Evolutionary conservation across 148 eudicot genomes (phyloP), one percentile per base, ranked within the genome.

Genomic region (Amaranthus palmeri): DNA sequence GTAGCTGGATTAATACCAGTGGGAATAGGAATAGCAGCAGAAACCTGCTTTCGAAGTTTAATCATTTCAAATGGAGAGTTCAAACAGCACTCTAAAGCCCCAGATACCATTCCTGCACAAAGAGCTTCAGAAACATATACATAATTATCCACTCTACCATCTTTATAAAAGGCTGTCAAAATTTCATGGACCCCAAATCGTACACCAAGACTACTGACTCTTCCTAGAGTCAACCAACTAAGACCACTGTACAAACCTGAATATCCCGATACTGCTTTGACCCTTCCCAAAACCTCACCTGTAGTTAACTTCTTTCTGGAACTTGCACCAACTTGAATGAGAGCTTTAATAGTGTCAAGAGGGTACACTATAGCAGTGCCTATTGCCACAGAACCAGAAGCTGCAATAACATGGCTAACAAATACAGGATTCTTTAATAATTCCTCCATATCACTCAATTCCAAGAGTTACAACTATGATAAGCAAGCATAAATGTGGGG

Each of bases 61-160:
- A 91, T 54, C 72, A 95, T 86, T 76, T 95, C 97, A 76, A 89
- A 91, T 71, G 98, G 98, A 76, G 98, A 86, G 82, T 81, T 86
- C 53, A 89, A 18, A 41, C 87, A 76, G 45, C 90, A 84, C 74
- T 91, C 98, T 74, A 84, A 15, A n/a, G 81, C 83, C 73, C 98
- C 97, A 62, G 96, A 80, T 71, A 84, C 92, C 58, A 91, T 65
- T 77, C 98, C 98, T 12, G 96, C 88, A 66, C 89, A 67, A 60
- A 93, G 84, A 45, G 98, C 97, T 81, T 93, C 98, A 41, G 92
- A 83, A 68, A 83, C 84, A 76, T 87, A 70, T 18, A 91, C 86
- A 75, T 80, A 73, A 61, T 86, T 87, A 78, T 89, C 93, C 77
- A 76, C 83, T 18, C 98, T 85, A n/a, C 98, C 98, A 82, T 93